Evolutionary conservation across 441 rosid species (phyloP), one percentile per base, ranked within the genome.

Genomic region (Brassica balearica): DNA sequence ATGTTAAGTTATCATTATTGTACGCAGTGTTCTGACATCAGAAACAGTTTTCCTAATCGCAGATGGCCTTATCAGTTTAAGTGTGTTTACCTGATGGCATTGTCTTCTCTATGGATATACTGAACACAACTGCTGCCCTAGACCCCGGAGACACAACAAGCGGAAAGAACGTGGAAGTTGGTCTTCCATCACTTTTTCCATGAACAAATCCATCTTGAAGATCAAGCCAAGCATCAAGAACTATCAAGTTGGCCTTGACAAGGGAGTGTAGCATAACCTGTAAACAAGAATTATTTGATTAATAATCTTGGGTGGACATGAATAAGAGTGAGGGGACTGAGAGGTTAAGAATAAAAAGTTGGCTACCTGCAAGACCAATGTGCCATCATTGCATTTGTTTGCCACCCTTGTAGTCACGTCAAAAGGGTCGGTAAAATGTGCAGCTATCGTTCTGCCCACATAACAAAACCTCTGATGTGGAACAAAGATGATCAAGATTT

Each of bases 381-480:
- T 90, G 70, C 95, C 98, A 80, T 86, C 97, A 88, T 82, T 88
- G 84, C 98, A 86, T 82, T 91, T 92, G 87, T 92, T 96, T 2
- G 85, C 89, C 79, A 92, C 88, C 48, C 95, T 89, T 48, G 91
- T 89, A 83, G 89, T 92, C 82, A 96, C 97, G 81, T 87, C 91
- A 84, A 94, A 91, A 76, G 99, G 98, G 69, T 92, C 89, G 27
- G 95, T 94, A 79, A 96, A 96, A 87, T 96, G 99, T 74, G 95
- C 97, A 68, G 99, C 98, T 80, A 92, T 80, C 12, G 98, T 96
- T 80, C 99, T 96, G 90, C 78, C 77, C 64, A 78, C 60, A 62
- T 58, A 71, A 77, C 27, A 77, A 73, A 71, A 67, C 48, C 69
- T 55, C 61, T 55, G 65, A 69, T 53, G 22, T 53, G 60, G 48